phyloP scores from a whole-genome alignment of 2,329 filamentous ascomycete genomes.

The Periconia macrospinosa region DNA sequence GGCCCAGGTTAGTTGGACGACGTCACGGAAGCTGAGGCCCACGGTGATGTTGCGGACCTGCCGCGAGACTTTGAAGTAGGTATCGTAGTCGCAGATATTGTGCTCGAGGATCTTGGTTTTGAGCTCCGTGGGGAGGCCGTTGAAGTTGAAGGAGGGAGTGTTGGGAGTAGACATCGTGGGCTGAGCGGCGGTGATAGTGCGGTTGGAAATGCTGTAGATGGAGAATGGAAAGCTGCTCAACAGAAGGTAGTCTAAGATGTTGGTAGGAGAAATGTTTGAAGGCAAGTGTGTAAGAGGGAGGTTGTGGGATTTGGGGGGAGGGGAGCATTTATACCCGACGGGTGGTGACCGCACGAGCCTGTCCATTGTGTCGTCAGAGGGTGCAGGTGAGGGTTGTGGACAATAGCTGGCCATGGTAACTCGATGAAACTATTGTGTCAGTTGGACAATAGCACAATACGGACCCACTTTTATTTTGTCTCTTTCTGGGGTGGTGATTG shows the following conservation, averaged over 20 bases:
- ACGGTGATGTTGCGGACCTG: conserved; percentile 26
- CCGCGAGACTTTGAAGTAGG: conserved; percentile 18
- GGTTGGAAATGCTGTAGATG: neutral
- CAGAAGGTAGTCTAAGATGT: neutral
- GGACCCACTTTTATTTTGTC: neutral
- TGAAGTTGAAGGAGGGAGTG: conserved; percentile 30
- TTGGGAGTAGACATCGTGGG: conserved; percentile 9
- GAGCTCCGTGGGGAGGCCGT: conserved; percentile 23
- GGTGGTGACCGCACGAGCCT: neutral
- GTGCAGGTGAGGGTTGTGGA: neutral
- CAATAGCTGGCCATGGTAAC: neutral
- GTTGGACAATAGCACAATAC: neutral
- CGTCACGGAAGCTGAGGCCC: conserved; percentile 7
- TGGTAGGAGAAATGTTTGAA: neutral
- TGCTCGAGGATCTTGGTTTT: conserved; percentile 26
- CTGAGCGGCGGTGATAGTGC: neutral
- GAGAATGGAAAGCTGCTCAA: neutral
- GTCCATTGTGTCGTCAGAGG: neutral
- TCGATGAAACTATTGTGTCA: neutral
- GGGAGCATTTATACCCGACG: neutral
- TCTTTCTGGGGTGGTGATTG: neutral
- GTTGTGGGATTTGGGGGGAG: neutral
- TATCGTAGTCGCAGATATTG: conserved; percentile 15
- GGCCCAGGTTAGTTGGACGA: conserved; percentile 9
- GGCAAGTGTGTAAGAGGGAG: neutral